Base-by-base conservation (phyloP, 2,329 filamentous ascomycete genomes). In the Fusarium sp. region DNA sequence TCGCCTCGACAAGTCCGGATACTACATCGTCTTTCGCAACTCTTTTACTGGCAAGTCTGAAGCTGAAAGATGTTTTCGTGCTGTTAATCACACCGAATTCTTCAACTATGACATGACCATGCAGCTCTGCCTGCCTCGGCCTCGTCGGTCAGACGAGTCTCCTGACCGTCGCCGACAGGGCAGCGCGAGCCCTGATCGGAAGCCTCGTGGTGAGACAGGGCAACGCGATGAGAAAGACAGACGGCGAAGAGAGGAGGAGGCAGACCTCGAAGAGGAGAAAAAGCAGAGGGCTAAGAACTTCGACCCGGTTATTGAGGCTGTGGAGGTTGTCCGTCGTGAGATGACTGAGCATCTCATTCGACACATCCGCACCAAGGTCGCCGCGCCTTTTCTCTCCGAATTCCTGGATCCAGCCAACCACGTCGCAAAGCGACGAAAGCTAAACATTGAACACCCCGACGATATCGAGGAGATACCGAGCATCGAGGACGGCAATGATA, bases 71-170 rank as follows among this genome's bases (percentile, higher is more conserved):
- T 98, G 95, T 80, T 95, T 91, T 81, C 88, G 90, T 62, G 89
- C 92, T 60, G 95, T 93, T 74, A 92, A 98, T 80, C 92, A 93
- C 80, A 92, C 92, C 49, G 89, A 93, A 7, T 90, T 99, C 72
- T 99, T 99, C 84, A 98, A 93, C 2, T 98, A 98, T 70, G 86
- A 84, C 69, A 96, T 99, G 93, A 90, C 91, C 51, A 97, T 99
- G 94, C 93, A 96, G 79, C 91, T 94, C 64, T 92, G 76, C 71
- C 77, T 81, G 67, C 85, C 78, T 62, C 75, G 70, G 72, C 73
- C 73, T 16, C 72, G 62, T 62, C 80, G 69, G 60, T 70, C 73
- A 62, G 62, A 69, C 68, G 76, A 75, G 36, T 71, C 64, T 75
- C 79, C 64, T 72, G 74, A 65, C 61, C 67, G 67, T 38, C 63